A percentile compares a stretch with the other conserved stretches of the same genome.
Conservation (phyloP, 2,329 filamentous ascomycete genomes). For the Monosporascus ibericus region DNA sequence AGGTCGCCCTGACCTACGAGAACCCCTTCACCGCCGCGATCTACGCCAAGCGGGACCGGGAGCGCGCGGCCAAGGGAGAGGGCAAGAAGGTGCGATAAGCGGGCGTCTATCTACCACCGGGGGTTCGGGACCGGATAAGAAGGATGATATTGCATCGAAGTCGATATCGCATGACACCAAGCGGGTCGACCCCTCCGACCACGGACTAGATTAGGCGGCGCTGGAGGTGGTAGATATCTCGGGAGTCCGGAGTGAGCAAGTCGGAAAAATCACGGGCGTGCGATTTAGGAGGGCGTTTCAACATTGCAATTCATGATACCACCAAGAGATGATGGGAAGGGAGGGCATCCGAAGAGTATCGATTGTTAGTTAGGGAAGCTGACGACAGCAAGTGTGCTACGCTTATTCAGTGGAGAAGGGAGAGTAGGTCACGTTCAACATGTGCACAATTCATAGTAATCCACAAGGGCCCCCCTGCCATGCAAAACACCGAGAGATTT, state of each 20-base stretch:
- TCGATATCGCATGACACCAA: background rate
- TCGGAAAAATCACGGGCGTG: too few species aligned
- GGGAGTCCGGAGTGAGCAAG: background rate
- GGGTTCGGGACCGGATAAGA: background rate
- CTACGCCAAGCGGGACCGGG: slow-evolving; percentile 75
- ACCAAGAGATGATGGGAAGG: background rate
- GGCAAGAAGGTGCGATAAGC: slow-evolving; percentile 47
- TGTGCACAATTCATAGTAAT: background rate
- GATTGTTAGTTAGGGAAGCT: background rate
- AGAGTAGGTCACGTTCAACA: background rate
- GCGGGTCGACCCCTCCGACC: too few species aligned
- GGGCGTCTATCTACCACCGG: background rate
- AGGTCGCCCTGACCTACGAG: slow-evolving; percentile 77
- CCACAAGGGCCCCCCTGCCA: too few species aligned
- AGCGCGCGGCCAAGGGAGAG: slow-evolving; percentile 39
- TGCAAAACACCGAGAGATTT: background rate
- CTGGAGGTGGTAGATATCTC: too few species aligned
- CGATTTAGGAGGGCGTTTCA: too few species aligned
- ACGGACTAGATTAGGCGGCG: too few species aligned
- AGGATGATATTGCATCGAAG: background rate
- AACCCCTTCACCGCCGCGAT: slow-evolving; percentile 93
- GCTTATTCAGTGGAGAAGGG: background rate
- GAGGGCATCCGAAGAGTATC: background rate
- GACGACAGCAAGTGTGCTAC: background rate
- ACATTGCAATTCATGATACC: too few species aligned